A percentile compares a stretch with the other conserved stretches of the same genome.
Evolutionary conservation across 1,284 basidiomycete species (phyloP).

Genomic region (Ganoderma resinaceum): DNA sequence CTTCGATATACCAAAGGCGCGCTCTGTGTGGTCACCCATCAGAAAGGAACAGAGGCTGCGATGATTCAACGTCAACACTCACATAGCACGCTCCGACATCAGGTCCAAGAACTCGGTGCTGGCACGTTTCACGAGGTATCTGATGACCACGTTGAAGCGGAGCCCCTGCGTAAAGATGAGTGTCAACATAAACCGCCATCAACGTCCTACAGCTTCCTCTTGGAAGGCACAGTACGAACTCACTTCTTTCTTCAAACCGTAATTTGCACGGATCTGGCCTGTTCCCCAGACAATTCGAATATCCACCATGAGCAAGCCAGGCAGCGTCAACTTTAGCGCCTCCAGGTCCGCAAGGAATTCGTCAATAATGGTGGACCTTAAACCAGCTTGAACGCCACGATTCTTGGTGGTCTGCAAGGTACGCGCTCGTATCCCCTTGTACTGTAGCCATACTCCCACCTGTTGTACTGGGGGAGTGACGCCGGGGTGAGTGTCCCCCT

Average conservation of each 20-base stretch:
- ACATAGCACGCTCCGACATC: slow-evolving; percentile 12
- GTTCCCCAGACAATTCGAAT: slow-evolving; percentile 15
- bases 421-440: slow-evolving; percentile 5
- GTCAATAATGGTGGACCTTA: neutral
- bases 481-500: neutral
- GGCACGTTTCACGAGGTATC: slow-evolving; percentile 3
- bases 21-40: slow-evolving; percentile 10
- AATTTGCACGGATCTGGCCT: slow-evolving; percentile 9
- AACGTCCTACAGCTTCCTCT: neutral
- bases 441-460: slow-evolving; percentile 2
- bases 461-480: neutral
- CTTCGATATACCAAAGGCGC: slow-evolving; percentile 11
- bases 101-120: neutral
- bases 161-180: neutral
- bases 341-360: slow-evolving; percentile 13
- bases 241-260: neutral
- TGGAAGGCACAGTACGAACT: neutral
- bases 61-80: neutral
- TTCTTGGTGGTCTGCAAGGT: neutral
- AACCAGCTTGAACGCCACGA: neutral
- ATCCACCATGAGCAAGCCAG: slow-evolving; percentile 5
- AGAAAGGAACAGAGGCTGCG: neutral
- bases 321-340: slow-evolving; percentile 3
- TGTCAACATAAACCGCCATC: neutral
- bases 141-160: slow-evolving; percentile 6